Evolutionary conservation across 176 grass and related monocot species (phyloP).

Genomic region (barley (Hordeum vulgare)): DNA sequence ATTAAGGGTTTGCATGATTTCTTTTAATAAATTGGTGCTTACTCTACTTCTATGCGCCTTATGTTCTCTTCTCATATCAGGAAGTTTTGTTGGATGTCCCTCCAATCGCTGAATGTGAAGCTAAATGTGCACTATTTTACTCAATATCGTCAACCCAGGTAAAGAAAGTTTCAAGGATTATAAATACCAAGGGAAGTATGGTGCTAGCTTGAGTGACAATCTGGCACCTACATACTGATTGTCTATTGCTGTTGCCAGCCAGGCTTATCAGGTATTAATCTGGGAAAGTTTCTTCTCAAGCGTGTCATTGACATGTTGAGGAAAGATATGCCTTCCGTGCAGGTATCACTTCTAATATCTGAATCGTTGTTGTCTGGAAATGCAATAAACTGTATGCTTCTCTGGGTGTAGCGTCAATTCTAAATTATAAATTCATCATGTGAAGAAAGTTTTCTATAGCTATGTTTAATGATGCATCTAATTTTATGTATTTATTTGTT

Average conservation of each 20-base stretch:
- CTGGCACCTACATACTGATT: constrained; percentile 20
- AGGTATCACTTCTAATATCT: constrained; percentile 36
- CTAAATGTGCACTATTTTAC: constrained; percentile 88
- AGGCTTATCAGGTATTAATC: constrained; percentile 90
- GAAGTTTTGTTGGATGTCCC: constrained; percentile 92
- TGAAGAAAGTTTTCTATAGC: neutral
- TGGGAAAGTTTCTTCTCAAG: constrained; percentile 95
- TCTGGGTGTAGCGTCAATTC: neutral
- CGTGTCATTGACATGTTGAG: constrained; percentile 82
- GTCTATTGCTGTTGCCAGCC: constrained; percentile 47
- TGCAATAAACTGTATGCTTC: neutral
- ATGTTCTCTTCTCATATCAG: constrained; percentile 32
- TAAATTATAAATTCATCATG: neutral
- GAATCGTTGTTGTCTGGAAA: neutral
- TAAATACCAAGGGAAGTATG: neutral
- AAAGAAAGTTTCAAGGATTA: constrained; percentile 24
- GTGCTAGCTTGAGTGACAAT: neutral
- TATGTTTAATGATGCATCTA: constrained; percentile 6
- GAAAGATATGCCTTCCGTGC: constrained; percentile 71
- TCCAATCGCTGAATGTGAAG: constrained; percentile 78
- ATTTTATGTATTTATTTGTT: neutral
- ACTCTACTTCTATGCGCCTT: constrained; percentile 5
- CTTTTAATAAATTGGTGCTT: constrained; percentile 1
- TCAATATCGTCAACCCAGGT: constrained; percentile 98
- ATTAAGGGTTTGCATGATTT: neutral